Base-by-base conservation (phyloP, 148 eudicot genomes). In the Nepenthes mirabilis region DNA sequence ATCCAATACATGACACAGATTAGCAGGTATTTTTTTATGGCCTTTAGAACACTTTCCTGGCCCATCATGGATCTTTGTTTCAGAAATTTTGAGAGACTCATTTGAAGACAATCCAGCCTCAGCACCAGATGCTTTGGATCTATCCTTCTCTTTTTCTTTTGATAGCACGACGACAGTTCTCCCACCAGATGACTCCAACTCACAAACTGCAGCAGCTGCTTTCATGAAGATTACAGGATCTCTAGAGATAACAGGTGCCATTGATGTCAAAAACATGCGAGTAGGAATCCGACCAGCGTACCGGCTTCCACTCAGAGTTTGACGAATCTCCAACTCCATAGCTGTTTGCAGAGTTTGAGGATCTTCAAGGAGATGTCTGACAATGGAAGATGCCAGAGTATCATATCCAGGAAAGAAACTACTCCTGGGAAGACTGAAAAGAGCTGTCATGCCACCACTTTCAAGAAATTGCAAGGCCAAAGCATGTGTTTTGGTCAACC, bases 331-430 rank as follows among this genome's bases (percentile, higher is more conserved):
- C 69, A 82, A 54, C 54, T 91, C 98, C 96, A 91, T 91, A 43
- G 98, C 98, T 61, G 94, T 86, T 86, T 91, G 98, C 70, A 91
- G 71, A 54, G 98, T 91, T 69, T 85, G 96, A 56, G 94, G 96
- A 74, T 91, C 98, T 66, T 91, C 98, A 52, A 91, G 85, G 60
- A 91, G 83, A 83, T 91, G 98, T 47, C 98, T 79, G 43, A 91
- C 69, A 61, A 91, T 91, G 59, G 98, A 88, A 66, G 96, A 88
- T 55, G 96, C 83, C 73, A 91, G 67, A 55, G 96, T 78, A 72
- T 91, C 98, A 86, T 83, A 88, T 56, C 98, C 98, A 63, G 88
- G 80, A 64, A 91, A 91, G 65, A 82, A 80, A 62, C 85, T 83
- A 68, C 76, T 80, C 74, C 86, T 85, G 9, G 98, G 96, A 71